Conservation (phyloP, 192 early-diverging fungal genomes). For the Coemansia sp. region DNA sequence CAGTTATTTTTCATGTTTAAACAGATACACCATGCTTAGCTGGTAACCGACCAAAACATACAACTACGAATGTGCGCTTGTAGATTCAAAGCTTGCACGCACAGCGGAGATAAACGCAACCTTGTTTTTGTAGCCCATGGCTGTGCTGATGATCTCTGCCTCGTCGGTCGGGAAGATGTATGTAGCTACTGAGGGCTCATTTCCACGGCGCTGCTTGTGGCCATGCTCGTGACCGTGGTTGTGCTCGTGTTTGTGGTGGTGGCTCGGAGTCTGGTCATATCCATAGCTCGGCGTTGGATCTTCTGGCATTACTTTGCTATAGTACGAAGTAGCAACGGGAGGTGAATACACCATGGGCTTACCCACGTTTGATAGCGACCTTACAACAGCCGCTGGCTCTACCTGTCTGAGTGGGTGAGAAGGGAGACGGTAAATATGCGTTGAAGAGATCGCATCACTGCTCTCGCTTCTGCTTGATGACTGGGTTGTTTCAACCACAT, state of each 20-base stretch:
- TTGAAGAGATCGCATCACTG: not conserved
- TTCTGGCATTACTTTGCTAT: not conserved
- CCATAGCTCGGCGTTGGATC: not conserved
- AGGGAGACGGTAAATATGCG: not conserved
- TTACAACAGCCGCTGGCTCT: not conserved
- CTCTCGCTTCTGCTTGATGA: not conserved
- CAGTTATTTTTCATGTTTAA: too few relatives aligned
- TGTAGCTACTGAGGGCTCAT: not conserved
- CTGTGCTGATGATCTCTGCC: conserved; percentile 11
- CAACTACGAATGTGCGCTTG: not conserved
- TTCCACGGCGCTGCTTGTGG: not conserved
- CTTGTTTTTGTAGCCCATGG: conserved; percentile 13
- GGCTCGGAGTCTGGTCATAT: not conserved
- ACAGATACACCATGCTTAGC: too few relatives aligned
- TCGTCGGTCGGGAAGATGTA: conserved; percentile 10
- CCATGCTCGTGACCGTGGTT: not conserved
- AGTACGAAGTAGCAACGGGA: not conserved
- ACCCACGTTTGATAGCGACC: not conserved
- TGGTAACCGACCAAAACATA: too few relatives aligned
- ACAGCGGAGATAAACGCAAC: conserved; percentile 9
- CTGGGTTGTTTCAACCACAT: not conserved
- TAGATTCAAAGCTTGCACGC: not conserved
- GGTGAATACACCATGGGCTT: not conserved
- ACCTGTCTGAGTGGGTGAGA: not conserved
- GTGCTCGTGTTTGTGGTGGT: not conserved